These are phyloP conservation scores for Thinopyrum elongatum DNA, from an alignment of 176 grass and related monocot genomes.

Conservation along the genomic window DNA sequence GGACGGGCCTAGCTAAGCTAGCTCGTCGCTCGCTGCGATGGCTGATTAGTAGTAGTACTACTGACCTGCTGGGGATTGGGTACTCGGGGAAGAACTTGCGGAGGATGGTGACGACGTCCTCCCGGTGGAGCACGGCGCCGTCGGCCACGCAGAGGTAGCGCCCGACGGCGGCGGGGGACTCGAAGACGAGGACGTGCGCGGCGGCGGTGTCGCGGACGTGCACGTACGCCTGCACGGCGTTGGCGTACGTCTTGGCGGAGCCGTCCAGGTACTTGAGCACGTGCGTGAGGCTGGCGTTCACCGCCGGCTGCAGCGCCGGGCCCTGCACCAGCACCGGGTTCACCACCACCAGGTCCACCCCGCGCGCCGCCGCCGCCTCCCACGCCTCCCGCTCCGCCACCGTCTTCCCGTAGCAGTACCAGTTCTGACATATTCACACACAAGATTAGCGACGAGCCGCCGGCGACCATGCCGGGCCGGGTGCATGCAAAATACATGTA, in stretches of 20 bases:
- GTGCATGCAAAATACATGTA: neutral
- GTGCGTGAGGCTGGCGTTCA: conserved; percentile 78
- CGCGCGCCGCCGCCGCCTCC: conserved; percentile 45
- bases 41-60: too few species aligned
- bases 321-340: conserved; percentile 73
- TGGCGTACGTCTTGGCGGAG: conserved; percentile 49
- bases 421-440: conserved; percentile 42
- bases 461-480: neutral
- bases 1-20: neutral
- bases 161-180: conserved; percentile 44
- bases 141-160: conserved; percentile 59
- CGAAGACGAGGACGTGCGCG: conserved; percentile 70
- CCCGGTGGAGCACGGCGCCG: conserved; percentile 62
- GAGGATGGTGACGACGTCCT: conserved; percentile 65
- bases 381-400: conserved; percentile 64
- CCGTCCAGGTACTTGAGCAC: conserved; percentile 79
- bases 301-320: conserved; percentile 57
- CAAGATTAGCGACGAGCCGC: neutral
- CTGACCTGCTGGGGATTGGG: conserved; percentile 59
- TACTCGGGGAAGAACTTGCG: conserved; percentile 61
- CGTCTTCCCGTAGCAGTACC: conserved; percentile 89
- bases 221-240: conserved; percentile 89
- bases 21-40: too few species aligned
- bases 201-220: conserved; percentile 73
- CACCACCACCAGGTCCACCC: conserved; percentile 64